Evolutionary conservation across 2,329 filamentous ascomycete genomes (phyloP).

Genomic region (Fusarium subtropicale): DNA sequence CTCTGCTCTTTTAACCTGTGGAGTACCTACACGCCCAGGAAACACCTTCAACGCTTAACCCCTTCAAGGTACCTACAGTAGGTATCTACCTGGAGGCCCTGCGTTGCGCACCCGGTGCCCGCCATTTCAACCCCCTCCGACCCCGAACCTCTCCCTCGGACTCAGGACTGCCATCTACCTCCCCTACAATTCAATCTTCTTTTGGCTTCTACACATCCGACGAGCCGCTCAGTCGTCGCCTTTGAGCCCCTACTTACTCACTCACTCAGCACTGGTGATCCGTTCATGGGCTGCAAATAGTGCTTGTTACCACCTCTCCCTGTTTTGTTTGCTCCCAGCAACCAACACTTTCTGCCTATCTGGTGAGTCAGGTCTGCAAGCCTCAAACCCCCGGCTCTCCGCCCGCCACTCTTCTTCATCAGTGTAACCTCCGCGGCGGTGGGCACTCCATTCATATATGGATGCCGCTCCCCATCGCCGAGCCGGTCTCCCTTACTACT

Average conservation of each 20-base stretch:
- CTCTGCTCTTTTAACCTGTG: constrained; percentile 21
- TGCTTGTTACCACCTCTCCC: constrained; percentile 4
- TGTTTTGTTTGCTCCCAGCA: constrained; percentile 3
- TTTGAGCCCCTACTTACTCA: constrained; percentile 6
- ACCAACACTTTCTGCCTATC: constrained; percentile 35
- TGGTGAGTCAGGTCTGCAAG: constrained; percentile 42
- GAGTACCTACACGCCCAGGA: constrained; percentile 30
- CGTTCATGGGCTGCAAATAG: constrained; percentile 44
- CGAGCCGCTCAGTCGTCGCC: constrained; percentile 22
- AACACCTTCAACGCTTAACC: constrained; percentile 35
- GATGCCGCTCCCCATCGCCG: constrained; percentile 40
- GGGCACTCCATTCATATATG: constrained; percentile 42
- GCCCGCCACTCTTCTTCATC: constrained; percentile 35
- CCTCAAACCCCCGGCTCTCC: constrained; percentile 28
- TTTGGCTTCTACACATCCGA: constrained; percentile 38
- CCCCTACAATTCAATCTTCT: constrained; percentile 41
- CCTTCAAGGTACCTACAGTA: constrained; percentile 24
- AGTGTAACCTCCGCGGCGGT: constrained; percentile 33
- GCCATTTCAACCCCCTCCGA: constrained; percentile 47
- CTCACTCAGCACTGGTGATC: constrained; percentile 10
- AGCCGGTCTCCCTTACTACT: constrained; percentile 29
- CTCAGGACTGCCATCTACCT: constrained; percentile 41
- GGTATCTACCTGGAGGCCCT: constrained; percentile 30
- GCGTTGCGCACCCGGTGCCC: constrained; percentile 40
- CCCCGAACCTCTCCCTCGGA: constrained; percentile 42